phyloP scores from a whole-genome alignment of 2,329 filamentous ascomycete species.

The Zymoseptoria ardabiliae region DNA sequence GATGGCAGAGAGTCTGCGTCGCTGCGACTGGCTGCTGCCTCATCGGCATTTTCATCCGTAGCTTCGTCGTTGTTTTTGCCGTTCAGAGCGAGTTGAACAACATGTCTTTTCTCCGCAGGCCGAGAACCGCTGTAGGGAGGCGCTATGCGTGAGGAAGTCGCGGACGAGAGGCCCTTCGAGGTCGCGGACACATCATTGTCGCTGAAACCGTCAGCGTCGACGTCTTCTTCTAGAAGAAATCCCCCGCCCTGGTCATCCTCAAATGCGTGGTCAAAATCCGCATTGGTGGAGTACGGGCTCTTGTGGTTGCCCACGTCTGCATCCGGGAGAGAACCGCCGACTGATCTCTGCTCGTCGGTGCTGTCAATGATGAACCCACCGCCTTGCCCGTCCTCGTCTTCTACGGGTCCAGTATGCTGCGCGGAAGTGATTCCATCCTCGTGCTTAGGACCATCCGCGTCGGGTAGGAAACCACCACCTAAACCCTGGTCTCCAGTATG shows the following conservation, averaged over 20 bases:
- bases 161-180: background rate
- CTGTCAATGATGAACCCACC: conserved; percentile 3
- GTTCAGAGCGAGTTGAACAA: too few relatives aligned
- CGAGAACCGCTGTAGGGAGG: background rate
- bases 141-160: background rate
- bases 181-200: background rate
- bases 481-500: conserved; percentile 10
- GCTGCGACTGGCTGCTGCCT: conserved; percentile 23
- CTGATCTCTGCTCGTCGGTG: conserved; percentile 14
- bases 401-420: background rate
- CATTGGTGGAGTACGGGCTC: background rate
- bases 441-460: conserved; percentile 7
- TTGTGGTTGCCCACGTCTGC: background rate
- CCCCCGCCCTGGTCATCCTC: background rate
- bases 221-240: background rate
- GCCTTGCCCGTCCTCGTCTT: conserved; percentile 2
- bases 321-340: conserved; percentile 28
- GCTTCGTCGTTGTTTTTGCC: background rate
- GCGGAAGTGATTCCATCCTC: conserved; percentile 5
- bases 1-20: conserved; percentile 49
- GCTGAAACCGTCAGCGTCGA: background rate
- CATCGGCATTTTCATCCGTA: conserved; percentile 1
- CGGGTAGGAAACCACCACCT: conserved; percentile 9
- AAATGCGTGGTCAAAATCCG: background rate
- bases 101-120: too few relatives aligned